These are phyloP conservation scores for Cantharellus cinnabarinus DNA, from an alignment of 768 basidiomycete species.

Conservation along the genomic window DNA sequence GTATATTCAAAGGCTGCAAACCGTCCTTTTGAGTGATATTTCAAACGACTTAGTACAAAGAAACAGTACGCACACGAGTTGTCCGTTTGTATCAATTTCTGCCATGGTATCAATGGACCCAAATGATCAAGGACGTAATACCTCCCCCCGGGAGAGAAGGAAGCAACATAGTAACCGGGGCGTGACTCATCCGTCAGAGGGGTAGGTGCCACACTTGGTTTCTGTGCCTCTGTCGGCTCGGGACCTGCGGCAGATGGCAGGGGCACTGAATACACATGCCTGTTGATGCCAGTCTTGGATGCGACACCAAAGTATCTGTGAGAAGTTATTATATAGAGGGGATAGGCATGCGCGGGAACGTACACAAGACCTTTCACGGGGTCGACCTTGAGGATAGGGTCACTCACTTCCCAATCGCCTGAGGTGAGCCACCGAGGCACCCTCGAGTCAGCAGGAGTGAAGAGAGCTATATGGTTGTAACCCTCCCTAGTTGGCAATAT, in stretches of 20 bases:
- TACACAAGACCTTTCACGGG: constrained; percentile 46
- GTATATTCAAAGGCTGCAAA: constrained; percentile 31
- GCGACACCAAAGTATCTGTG: constrained; percentile 76
- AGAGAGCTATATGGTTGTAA: constrained; percentile 83
- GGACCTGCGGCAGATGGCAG: constrained; percentile 33
- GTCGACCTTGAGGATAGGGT: constrained; percentile 54
- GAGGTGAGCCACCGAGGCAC: constrained; percentile 67
- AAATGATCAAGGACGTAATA: constrained; percentile 65
- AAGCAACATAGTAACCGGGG: constrained; percentile 39
- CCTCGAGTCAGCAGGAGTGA: constrained; percentile 48
- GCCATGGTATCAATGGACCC: constrained; percentile 77
- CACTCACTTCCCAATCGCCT: constrained; percentile 80
- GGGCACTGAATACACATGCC: constrained; percentile 63
- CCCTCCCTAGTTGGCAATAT: constrained; percentile 66
- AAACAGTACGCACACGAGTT: constrained; percentile 22
- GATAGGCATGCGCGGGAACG: constrained; percentile 15
- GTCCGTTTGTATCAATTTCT: constrained; percentile 45
- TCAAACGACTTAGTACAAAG: neutral
- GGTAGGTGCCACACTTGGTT: constrained; percentile 8
- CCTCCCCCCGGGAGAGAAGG: constrained; percentile 70
- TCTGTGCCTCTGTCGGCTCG: constrained; percentile 27
- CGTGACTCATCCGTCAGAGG: constrained; percentile 15
- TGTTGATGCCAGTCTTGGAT: constrained; percentile 56
- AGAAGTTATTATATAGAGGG: neutral
- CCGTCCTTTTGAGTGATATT: neutral